These are phyloP conservation scores for Peronosclerospora sorghi DNA, from an alignment of 352 stramenopile genomes.

Conservation along the genomic window DNA sequence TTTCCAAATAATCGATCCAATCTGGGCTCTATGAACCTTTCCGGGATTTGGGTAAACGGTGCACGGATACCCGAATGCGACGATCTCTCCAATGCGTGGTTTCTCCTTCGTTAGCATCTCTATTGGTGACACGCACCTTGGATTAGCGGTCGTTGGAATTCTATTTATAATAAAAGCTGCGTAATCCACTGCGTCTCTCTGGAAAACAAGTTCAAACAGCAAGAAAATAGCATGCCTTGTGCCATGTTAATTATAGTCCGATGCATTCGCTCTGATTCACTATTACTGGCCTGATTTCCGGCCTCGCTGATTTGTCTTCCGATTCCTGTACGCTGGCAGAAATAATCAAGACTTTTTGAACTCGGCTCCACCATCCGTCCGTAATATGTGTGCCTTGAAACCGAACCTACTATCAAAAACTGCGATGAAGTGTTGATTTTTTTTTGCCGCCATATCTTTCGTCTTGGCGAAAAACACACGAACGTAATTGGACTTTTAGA, in stretches of 20 bases:
- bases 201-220: slow-evolving; percentile 13
- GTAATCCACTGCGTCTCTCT: slow-evolving; percentile 19
- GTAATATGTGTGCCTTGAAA: slow-evolving; percentile 2
- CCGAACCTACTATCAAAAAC: slow-evolving; percentile 5
- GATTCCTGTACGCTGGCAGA: slow-evolving; percentile 13
- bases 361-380: slow-evolving; percentile 16
- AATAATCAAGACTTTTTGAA: slow-evolving; percentile 18
- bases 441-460: slow-evolving; percentile 3
- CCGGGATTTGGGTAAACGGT: slow-evolving; percentile 3
- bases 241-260: slow-evolving; percentile 17
- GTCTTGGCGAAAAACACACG: slow-evolving; percentile 3
- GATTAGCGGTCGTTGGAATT: slow-evolving; percentile 10
- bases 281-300: no score
- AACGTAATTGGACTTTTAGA: slow-evolving; percentile 7
- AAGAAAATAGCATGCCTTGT: slow-evolving; percentile 18
- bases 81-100: slow-evolving; percentile 1
- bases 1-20: background rate
- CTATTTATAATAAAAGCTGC: slow-evolving; percentile 18
- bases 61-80: slow-evolving; percentile 4
- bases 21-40: background rate
- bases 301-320: slow-evolving; percentile 13
- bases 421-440: slow-evolving; percentile 2
- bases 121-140: background rate
- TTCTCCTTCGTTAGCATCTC: slow-evolving; percentile 1
- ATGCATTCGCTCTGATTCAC: slow-evolving; percentile 14